Base-by-base conservation (phyloP, 371 early-diverging fungal species). In the Parasitella parasitica region DNA sequence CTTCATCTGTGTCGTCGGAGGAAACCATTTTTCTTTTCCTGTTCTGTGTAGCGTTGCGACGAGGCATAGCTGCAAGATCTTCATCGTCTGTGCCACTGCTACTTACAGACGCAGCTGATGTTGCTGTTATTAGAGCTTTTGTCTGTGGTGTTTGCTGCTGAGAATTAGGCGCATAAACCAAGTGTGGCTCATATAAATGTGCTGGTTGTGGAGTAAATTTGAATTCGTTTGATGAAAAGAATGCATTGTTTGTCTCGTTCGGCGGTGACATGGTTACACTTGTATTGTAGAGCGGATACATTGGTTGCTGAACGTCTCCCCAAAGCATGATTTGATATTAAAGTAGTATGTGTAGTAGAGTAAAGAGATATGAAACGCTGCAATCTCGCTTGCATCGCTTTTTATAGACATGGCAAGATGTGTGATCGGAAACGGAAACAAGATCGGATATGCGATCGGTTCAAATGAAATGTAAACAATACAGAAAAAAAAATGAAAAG, bases 1-100 rank as follows among this genome's bases (percentile, higher is more conserved):
- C 90, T 22, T 87, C 88, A 16, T 81, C 84, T 43, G 69, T 65
- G 11, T 46, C 46, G 18, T 24, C 22, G 20, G 46, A 11, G 11
- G 46, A 22, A 11, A 13, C 24, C 12, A 46, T 20, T 22, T 46
- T 46, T 13, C 5, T 50, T 50, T 50, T 30, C 30, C 50, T 55
- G 15, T 36, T 12, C 20, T 35, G 53, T 53, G 46, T 46, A 4
- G 22, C 13, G 13, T 24, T 46, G 36, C 34, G 35, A 35, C 34
- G 53, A 53, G 36, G 13, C 6, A 50, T n/a, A 12, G 30, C 15
- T 6, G 15, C 20, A 27, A 46, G 30, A 36, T 48, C 58, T 36
- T 57, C 43, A 43, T 43, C 46, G 4, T 46, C 58, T 22, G 32
- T 43, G 22, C 30, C 16, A 50, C 50, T 50, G 16, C 50, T 50